phyloP scores from a whole-genome alignment of 257 asterid genomes.

The Ilex aquifolium region DNA sequence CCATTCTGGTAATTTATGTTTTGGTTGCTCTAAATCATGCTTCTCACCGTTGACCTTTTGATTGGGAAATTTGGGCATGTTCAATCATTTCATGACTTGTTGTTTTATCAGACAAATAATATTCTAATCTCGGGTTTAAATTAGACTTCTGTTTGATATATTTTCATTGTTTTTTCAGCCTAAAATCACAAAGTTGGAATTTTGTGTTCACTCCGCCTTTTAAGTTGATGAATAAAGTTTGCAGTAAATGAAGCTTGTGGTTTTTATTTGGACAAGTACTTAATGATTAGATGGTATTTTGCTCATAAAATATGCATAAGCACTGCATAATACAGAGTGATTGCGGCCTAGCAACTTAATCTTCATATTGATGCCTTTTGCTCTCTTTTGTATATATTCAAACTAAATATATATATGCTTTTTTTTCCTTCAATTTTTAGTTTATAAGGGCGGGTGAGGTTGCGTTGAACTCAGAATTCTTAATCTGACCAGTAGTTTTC shows the following conservation, averaged over 20 bases:
- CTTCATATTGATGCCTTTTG: not conserved
- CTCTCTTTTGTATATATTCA: not conserved
- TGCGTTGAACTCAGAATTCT: not conserved
- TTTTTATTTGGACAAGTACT: conserved; percentile 5
- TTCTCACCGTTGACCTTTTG: not conserved
- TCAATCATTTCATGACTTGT: too few relatives aligned
- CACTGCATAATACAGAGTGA: conserved; percentile 9
- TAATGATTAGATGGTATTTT: conserved; percentile 4
- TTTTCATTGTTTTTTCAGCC: too few relatives aligned
- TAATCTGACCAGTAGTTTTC: too few relatives aligned
- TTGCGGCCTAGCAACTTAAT: conserved; percentile 17
- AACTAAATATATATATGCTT: too few relatives aligned
- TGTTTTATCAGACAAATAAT: too few relatives aligned
- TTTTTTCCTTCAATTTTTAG: not conserved
- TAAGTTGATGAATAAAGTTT: conserved; percentile 3
- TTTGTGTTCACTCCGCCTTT: too few relatives aligned
- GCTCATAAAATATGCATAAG: conserved; percentile 21
- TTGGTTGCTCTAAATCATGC: not conserved
- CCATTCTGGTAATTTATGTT: conserved; percentile 34
- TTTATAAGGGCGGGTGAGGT: conserved; percentile 1
- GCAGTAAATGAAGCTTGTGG: not conserved
- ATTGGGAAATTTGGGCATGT: conserved; percentile 5
- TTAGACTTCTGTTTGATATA: too few relatives aligned
- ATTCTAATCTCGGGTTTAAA: too few relatives aligned
- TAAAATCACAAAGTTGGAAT: too few relatives aligned